phyloP scores from a whole-genome alignment of 495 filamentous ascomycete species.

The Pseudomonodictys pantanalensis region DNA sequence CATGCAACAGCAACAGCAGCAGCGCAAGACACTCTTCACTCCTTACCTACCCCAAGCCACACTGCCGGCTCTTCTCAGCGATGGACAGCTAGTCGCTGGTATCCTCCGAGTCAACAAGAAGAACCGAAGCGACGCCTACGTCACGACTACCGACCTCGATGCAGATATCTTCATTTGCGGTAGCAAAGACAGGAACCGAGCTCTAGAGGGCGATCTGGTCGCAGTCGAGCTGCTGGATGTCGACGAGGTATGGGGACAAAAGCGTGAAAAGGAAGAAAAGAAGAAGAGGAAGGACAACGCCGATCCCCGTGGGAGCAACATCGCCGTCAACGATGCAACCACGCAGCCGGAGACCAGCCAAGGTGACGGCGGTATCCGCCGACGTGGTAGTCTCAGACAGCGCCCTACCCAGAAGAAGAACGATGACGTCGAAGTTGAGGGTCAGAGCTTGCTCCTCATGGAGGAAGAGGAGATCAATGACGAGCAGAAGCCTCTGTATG shows the following conservation, averaged over 20 bases:
- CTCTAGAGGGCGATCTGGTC: slow-evolving; percentile 91
- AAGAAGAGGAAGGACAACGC: slow-evolving; percentile 99
- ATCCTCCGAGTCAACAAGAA: slow-evolving; percentile 99
- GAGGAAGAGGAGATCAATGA: slow-evolving; percentile 99
- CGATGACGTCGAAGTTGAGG: slow-evolving; percentile 97
- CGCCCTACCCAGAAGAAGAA: slow-evolving; percentile 99
- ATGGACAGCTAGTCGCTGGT: slow-evolving; percentile 93
- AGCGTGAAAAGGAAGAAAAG: slow-evolving; percentile 98
- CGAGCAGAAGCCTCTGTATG: slow-evolving; percentile 95
- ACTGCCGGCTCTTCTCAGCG: slow-evolving; percentile 81
- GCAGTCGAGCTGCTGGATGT: slow-evolving; percentile 96
- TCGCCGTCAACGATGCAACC: slow-evolving; percentile 66
- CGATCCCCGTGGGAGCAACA: slow-evolving; percentile 72
- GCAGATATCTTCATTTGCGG: slow-evolving; percentile 99
- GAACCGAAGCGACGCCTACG: slow-evolving; percentile 97
- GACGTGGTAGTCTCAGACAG: slow-evolving; percentile 91
- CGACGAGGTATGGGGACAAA: slow-evolving; percentile 97
- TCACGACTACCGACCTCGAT: slow-evolving; percentile 89
- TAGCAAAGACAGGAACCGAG: slow-evolving; percentile 96
- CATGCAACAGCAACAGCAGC: slow-evolving; percentile 70
- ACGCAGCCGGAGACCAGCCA: slow-evolving; percentile 62
- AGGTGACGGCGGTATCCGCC: slow-evolving; percentile 76
- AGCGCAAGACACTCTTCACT: slow-evolving; percentile 97
- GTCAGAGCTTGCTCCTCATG: slow-evolving; percentile 91
- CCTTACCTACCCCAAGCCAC: slow-evolving; percentile 96